Base-by-base conservation (phyloP, 768 basidiomycete genomes). In the Pleurotus sapidus region DNA sequence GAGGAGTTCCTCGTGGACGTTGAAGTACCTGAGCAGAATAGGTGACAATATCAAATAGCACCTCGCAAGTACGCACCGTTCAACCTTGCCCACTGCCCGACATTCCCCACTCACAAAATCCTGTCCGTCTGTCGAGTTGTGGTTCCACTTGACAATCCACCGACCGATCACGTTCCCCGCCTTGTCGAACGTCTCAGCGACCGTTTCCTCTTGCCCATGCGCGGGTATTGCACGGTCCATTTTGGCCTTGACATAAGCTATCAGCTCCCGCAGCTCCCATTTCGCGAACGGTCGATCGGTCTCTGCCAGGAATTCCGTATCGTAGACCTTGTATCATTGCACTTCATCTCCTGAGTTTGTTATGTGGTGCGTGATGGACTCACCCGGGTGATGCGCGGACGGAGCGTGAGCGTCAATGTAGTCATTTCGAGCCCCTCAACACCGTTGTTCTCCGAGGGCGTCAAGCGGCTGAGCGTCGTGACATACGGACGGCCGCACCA, bases 401-500 rank as follows among this genome's bases (percentile, higher is more conserved):
- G 75, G 25, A 94, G 75, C 7, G 74, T 69, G 27, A 91, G 69
- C 2, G 84, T 87, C 47, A 81, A 74, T 0, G 90, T 93, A 5
- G 82, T 84, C 74, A 94, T 72, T 67, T 93, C 86, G 49, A 93
- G 66, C 43, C 83, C 81, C 56, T 85, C 78, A 5, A 76, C 70
- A 17, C 74, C 74, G 37, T 70, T 72, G 39, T 74, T 73, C 46
- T 75, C 72, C 12, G 76, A 74, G 2, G 78, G 72, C 12, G 70
- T 74, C 47, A 86, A 73, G 20, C 76, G 74, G 59, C 81, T 82
- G 49, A 93, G 77, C 9, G 73, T 72, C 6, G 81, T 80, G 27
- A 93, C 91, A 71, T 95, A 93, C 5, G 90, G 88, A 48, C 79
- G 77, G 4, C 87, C 88, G 46, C 83, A 85, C 84, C 80, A 83